A percentile compares a stretch with the other conserved stretches of the same genome.
These are phyloP conservation scores for Arxiozyma bovina DNA, from an alignment of 1,139 yeast genomes.

Conservation along the genomic window DNA sequence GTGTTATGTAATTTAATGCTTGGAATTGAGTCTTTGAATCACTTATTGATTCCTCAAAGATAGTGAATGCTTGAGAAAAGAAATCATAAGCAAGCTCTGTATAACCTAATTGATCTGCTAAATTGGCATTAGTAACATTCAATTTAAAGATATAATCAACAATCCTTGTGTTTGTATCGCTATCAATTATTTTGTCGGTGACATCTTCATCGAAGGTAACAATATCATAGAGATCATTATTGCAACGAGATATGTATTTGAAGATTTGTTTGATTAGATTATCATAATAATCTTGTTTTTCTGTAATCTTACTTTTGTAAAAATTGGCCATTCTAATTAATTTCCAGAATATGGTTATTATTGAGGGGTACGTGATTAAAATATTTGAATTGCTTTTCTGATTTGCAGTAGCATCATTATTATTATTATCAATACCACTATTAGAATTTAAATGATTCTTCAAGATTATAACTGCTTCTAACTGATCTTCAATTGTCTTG, in stretches of 20 bases:
- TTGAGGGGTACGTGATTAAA: constrained; percentile 64
- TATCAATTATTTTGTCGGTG: neutral
- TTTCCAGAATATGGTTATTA: constrained; percentile 52
- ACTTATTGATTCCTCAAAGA: constrained; percentile 72
- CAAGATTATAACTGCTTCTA: constrained; percentile 46
- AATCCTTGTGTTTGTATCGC: constrained; percentile 14
- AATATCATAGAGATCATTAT: constrained; percentile 60
- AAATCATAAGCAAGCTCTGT: constrained; percentile 77
- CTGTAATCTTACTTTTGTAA: constrained; percentile 9
- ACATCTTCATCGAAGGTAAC: constrained; percentile 32
- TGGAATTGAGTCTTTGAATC: constrained; percentile 50
- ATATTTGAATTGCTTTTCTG: constrained; percentile 44
- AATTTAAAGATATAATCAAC: constrained; percentile 40
- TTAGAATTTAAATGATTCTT: constrained; percentile 41
- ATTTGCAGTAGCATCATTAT: neutral
- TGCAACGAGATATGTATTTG: constrained; percentile 63
- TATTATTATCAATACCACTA: neutral
- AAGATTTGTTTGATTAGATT: constrained; percentile 40
- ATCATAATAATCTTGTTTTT: constrained; percentile 18
- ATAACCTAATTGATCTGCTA: constrained; percentile 66
- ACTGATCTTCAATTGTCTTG: constrained; percentile 37
- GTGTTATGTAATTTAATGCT: constrained; percentile 50
- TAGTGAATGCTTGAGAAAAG: constrained; percentile 77
- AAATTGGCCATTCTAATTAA: constrained; percentile 42
- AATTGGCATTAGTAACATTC: constrained; percentile 47